Conservation (phyloP, 768 basidiomycete species). For the Coprinopsis strossmayeri region DNA sequence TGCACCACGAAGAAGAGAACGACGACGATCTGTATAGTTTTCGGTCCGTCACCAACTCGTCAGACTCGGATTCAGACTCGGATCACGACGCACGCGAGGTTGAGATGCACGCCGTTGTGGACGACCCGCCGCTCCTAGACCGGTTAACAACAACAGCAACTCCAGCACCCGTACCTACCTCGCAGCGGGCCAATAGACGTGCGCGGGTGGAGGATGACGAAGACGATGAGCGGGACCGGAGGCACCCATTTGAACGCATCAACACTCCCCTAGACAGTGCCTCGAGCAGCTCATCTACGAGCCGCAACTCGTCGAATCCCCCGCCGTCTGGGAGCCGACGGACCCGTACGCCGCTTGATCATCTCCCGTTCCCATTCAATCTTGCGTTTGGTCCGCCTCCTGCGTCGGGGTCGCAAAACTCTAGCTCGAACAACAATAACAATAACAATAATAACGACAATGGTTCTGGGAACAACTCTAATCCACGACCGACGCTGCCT, state of each 20-base stretch:
- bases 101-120: constrained; percentile 24
- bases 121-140: constrained; percentile 8
- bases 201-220: constrained; percentile 56
- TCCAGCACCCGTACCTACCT: constrained; percentile 6
- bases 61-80: constrained; percentile 27
- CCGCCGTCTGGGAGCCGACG: constrained; percentile 11
- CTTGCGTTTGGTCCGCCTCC: constrained; percentile 1
- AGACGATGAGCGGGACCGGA: constrained; percentile 53
- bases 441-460: not conserved
- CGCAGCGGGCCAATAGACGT: constrained; percentile 30
- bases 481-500: not conserved
- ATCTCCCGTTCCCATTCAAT: constrained; percentile 1
- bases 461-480: not conserved
- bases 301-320: constrained; percentile 3
- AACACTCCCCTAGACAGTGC: constrained; percentile 16
- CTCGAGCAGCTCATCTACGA: constrained; percentile 2
- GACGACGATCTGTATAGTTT: too few relatives aligned
- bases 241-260: constrained; percentile 59
- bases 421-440: not conserved
- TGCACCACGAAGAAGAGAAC: constrained; percentile 13
- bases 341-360: constrained; percentile 15
- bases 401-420: not conserved
- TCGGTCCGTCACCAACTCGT: constrained; percentile 34
- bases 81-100: constrained; percentile 21
- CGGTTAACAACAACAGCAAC: too few relatives aligned